Evolutionary conservation across 106 monocot genomes (phyloP), one percentile per base, ranked within the genome.

Genomic region (Chionographis japonica): DNA sequence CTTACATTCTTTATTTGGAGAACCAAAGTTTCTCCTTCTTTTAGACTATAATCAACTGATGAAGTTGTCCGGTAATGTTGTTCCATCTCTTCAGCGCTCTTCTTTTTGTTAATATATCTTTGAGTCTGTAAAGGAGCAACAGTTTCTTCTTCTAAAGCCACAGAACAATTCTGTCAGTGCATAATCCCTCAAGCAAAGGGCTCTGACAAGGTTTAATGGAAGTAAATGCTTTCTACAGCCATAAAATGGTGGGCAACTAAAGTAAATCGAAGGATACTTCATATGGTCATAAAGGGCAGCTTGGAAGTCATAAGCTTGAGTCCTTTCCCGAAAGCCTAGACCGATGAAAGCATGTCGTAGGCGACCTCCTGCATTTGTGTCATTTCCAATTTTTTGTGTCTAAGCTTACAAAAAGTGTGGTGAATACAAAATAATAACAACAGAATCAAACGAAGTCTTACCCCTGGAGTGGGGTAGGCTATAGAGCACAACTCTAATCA

Each of bases 271-370:
- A 89, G 92, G 86, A 86, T 97, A 98, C 97, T 92, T 92, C 87
- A 98, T 87, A 68, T 98, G 92, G 70, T 98, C 97, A 81, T 98
- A 80, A 64, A 98, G 87, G 20, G 97, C 87, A 77, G 97, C 97
- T 72, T 98, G 97, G 62, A 98, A 98, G 53, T 98, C 97, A 75
- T 98, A 98, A 83, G 97, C 97, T 73, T 98, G 46, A 19, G 84
- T 55, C 67, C 97, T 87, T 79, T 98, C 97, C 13, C 97, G 84
- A 61, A 98, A 98, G n/a, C 97, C 97, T 70, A 98, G 57, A 62
- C 97, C 97, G 75, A 98, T 98, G 56, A 90, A 98, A 52, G 97
- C 97, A 92, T 98, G 97, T n/a, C 97, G 75, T 37, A 61, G 41
- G 54, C 89, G 89, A n/a, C 97, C 97, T 69, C 59, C 97, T 98